Evolutionary conservation across 2,329 filamentous ascomycete genomes (phyloP).

Genomic region (Ceratocystis harringtonii): DNA sequence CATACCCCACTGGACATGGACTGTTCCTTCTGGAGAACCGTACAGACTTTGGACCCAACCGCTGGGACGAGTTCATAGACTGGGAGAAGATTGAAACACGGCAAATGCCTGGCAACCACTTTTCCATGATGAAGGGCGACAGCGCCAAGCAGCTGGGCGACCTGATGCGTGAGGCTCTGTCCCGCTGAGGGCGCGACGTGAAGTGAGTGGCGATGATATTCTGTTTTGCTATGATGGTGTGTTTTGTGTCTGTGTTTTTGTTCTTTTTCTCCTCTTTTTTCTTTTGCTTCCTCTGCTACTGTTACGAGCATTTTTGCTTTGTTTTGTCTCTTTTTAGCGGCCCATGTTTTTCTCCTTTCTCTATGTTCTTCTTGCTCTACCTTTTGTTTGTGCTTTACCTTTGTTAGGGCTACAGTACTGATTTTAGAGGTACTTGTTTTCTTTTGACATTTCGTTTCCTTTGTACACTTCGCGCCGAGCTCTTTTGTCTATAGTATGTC

Average conservation of each 20-base stretch:
- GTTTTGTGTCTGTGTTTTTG: not conserved
- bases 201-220: not conserved
- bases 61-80: constrained; percentile 53
- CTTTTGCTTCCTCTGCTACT: not conserved
- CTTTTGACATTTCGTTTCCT: not conserved
- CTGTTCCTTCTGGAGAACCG: constrained; percentile 61
- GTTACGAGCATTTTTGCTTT: not conserved
- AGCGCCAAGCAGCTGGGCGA: constrained; percentile 26
- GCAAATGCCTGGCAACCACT: constrained; percentile 59
- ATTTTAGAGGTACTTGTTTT: constrained; percentile 6
- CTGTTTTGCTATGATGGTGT: not conserved
- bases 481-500: not conserved
- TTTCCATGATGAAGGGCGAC: constrained; percentile 58
- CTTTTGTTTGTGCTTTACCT: constrained; percentile 6
- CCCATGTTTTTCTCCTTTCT: not conserved
- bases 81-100: constrained; percentile 45
- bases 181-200: not conserved
- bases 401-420: not conserved
- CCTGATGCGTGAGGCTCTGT: constrained; percentile 26
- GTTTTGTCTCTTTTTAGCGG: constrained; percentile 1
- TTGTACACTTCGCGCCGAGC: not conserved
- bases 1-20: constrained; percentile 43
- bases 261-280: not conserved
- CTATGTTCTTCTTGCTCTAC: too few relatives aligned
- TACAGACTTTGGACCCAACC: constrained; percentile 53